A percentile compares a stretch with the other conserved stretches of the same genome.
phyloP scores from a whole-genome alignment of 140 eudicot species.

The Bidens hawaiensis region DNA sequence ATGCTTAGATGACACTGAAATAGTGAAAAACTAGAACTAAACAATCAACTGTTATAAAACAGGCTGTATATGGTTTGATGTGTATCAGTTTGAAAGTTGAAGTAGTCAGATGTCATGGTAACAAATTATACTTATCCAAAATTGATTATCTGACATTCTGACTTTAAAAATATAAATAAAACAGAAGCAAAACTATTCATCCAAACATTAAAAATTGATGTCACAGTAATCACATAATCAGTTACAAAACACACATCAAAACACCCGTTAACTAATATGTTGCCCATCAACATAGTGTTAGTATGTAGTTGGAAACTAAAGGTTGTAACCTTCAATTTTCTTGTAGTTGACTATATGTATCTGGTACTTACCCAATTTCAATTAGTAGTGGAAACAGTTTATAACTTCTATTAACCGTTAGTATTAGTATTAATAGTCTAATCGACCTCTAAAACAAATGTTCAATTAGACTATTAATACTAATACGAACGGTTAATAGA shows the following conservation, averaged over 20 bases:
- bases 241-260: not conserved
- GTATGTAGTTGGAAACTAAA: not conserved
- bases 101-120: no score
- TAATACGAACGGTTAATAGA: no score
- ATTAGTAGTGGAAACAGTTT: no score
- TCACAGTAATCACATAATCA: not conserved
- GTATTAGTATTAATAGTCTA: no score
- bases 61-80: no score
- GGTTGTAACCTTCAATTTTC: not conserved
- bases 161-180: not conserved
- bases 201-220: not conserved
- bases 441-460: no score
- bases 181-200: not conserved
- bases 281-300: not conserved
- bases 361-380: no score
- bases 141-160: no score
- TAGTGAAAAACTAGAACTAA: not conserved
- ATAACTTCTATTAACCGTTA: no score
- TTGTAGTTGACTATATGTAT: not conserved
- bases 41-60: not conserved
- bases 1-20: not conserved
- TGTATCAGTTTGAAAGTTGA: no score
- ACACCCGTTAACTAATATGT: not conserved
- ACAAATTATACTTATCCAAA: no score
- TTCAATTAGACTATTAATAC: no score